Evolutionary conservation across 2,329 filamentous ascomycete genomes (phyloP), one percentile per base, ranked within the genome.

Genomic region (Rasamsonia emersonii): DNA sequence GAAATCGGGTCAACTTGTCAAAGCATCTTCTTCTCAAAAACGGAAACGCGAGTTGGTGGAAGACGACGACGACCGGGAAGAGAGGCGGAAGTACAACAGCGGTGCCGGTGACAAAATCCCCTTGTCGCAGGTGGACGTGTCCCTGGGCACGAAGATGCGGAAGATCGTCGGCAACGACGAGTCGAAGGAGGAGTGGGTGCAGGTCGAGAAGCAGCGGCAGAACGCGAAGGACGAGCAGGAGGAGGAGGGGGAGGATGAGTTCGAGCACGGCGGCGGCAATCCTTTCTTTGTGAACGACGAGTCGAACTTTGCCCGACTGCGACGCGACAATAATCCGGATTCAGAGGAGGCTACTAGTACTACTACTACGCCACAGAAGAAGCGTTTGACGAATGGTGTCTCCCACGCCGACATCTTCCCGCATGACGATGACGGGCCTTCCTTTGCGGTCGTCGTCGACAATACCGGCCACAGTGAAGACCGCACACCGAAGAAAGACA

Each of bases 71-170:
- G 37, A 20, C 10, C 24, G 28, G 10, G 30, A 70, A 49, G 47
- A 77, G 24, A 43, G 53, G 28, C 50, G 57, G 47, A 61, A 62
- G 39, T 47, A 56, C 27, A 68, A 64, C 47, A 70, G 62, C 30
- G 76, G 75, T 36, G 75, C 75, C 2, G 75, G 75, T 41, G 67
- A 70, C 42, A 57, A 56, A 19, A 65, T 75, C 8, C 55, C 62
- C 3, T 50, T 59, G n/a, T 50, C 52, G 4, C 59, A 70, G 35
- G 59, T 61, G 9, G 49, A 51, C 14, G 51, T 68, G 25, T 60
- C 56, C 19, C 50, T 67, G 25, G 63, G 65, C 20, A 58, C 55
- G 5, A 70, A 68, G 44, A 56, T 72, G 39, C 61, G 66, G 37
- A 69, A 63, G 45, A 64, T 65, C 41, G 56, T 54, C 27, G 59